Evolutionary conservation across 2,329 filamentous ascomycete species (phyloP), one percentile per base, ranked within the genome.

Genomic region (Elsinoe fawcettii): DNA sequence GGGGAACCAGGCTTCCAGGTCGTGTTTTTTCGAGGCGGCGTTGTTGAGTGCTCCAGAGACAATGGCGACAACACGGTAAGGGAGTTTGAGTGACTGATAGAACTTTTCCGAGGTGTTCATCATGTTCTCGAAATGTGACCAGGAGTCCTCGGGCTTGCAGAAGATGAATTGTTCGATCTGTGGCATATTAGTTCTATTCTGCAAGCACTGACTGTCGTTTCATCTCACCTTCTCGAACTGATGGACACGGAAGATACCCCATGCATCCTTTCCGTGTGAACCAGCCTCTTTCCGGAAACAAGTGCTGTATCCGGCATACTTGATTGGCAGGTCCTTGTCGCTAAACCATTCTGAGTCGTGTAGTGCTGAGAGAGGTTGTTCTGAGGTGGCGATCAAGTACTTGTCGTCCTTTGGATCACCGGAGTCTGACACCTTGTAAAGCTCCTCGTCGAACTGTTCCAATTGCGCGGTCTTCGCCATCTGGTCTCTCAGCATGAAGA

Each of bases 381-480:
- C 93, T 25, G 88, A 93, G 59, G 90, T 96, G 12, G 89, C 89
- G 67, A 87, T 87, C 36, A 84, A 73, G 67, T 84, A 85, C 76
- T 96, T 96, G 75, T 97, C 93, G 53, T 87, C 89, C 66, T 89
- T 83, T 36, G 73, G 73, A 62, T 89, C 84, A 65, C 95, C 90
- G 59, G 89, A 88, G 63, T 92, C 84, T 22, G 80, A 80, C 57
- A 99, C 92, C 76, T 97, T 97, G 80, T 99, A 99, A 54, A 99
- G 78, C 73, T 97, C 92, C 71, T 97, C 93, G 68, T 99, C 93
- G 67, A 99, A 99, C 67, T 96, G 88, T 64, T 93, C 90, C 23
- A 99, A 83, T 74, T 99, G 93, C 2, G 93, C 93, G 0, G 93
- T 99, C 79, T 97, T 97, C 60, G 88, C 91, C 93, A 99, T 99